Evolutionary conservation across 306 rosid genomes (phyloP).

Genomic region (Pterocarpus macrocarpus): DNA sequence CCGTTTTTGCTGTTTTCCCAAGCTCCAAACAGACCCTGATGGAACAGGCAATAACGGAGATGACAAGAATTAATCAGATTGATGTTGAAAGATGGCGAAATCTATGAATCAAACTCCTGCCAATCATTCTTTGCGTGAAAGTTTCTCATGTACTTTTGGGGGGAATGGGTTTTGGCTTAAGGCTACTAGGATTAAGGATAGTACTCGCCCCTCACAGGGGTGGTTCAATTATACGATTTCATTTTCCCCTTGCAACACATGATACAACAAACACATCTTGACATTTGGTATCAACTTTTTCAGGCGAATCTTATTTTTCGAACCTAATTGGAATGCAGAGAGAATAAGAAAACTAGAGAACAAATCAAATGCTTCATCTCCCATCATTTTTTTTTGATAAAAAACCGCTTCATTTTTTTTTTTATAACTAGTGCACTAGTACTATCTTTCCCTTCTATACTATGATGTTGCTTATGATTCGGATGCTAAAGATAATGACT

Average conservation of each 20-base stretch:
- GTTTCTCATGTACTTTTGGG: conserved; percentile 53
- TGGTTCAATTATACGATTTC: not conserved
- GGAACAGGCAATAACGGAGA: conserved; percentile 53
- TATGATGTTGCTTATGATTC: conserved; percentile 37
- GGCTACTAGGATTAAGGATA: not conserved
- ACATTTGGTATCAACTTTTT: not conserved
- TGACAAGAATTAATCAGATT: conserved; percentile 71
- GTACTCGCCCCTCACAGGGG: not conserved
- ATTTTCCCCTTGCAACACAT: conserved; percentile 13
- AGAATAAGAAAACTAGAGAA: not conserved
- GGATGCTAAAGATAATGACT: conserved; percentile 32
- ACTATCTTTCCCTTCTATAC: conserved; percentile 36
- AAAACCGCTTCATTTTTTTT: conserved; percentile 20
- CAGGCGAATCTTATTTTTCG: conserved; percentile 33
- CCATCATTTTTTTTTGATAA: too few species aligned
- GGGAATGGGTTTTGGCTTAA: conserved; percentile 38
- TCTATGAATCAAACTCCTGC: conserved; percentile 64
- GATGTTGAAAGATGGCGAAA: conserved; percentile 68
- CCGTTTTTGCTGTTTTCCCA: conserved; percentile 63
- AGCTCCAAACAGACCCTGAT: conserved; percentile 54
- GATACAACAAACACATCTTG: conserved; percentile 16
- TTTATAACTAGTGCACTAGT: conserved; percentile 29
- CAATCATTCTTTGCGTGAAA: conserved; percentile 63
- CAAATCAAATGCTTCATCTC: conserved; percentile 30
- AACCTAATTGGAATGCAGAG: not conserved